phyloP scores from a whole-genome alignment of 768 basidiomycete genomes.

The Termitomyces eurrhizus region DNA sequence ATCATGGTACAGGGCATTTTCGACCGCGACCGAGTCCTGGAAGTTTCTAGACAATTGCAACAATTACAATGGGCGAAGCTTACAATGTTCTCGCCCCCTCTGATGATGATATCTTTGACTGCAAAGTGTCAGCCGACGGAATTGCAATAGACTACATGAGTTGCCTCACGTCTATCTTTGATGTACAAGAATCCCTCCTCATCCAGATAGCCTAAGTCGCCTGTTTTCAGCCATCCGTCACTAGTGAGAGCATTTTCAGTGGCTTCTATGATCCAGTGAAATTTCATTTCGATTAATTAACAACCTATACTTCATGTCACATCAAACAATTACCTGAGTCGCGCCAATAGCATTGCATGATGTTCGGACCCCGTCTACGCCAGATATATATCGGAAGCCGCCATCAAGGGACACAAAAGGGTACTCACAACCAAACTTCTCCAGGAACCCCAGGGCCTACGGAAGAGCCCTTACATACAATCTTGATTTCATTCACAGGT shows the following conservation, averaged over 20 bases:
- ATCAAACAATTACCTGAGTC: constrained; percentile 38
- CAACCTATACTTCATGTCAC: neutral
- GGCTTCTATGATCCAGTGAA: constrained; percentile 29
- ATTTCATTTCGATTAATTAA: neutral
- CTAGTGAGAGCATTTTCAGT: constrained; percentile 42
- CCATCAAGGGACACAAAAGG: neutral
- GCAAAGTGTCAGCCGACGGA: neutral
- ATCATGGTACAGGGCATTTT: constrained; percentile 57
- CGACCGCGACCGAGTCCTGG: constrained; percentile 56
- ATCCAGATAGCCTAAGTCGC: constrained; percentile 51
- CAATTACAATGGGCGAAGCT: constrained; percentile 16
- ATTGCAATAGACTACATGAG: neutral
- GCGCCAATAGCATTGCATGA: constrained; percentile 61
- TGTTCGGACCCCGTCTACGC: constrained; percentile 49
- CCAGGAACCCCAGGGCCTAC: constrained; percentile 35
- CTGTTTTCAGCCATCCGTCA: constrained; percentile 58
- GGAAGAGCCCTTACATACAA: constrained; percentile 36
- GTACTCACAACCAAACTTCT: constrained; percentile 49
- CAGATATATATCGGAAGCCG: neutral
- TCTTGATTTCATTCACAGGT: constrained; percentile 53
- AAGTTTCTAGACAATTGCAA: neutral
- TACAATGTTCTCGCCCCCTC: constrained; percentile 61
- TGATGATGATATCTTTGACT: constrained; percentile 65
- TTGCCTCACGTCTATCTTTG: constrained; percentile 44
- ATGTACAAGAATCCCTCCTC: constrained; percentile 57